Percentiles rank a stretch among this genome's conserved stretches.
phyloP scores from a whole-genome alignment of 352 stramenopile species.

The Globisporangium recalcitrans region DNA sequence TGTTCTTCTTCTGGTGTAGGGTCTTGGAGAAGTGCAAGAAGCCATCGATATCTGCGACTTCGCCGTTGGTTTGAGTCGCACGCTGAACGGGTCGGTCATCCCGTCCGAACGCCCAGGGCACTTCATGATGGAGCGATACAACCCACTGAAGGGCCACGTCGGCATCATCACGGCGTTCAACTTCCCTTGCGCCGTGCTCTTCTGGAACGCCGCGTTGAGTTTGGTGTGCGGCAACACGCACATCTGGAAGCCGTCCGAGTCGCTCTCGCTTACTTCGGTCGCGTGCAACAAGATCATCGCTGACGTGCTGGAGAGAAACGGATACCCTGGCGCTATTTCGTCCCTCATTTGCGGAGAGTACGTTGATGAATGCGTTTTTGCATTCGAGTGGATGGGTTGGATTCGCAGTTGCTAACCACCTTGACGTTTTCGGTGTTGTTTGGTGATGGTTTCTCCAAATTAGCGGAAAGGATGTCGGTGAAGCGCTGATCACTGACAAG shows the following conservation, averaged over 20 bases:
- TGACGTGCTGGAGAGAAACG: slow-evolving; percentile 85
- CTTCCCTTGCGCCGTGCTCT: slow-evolving; percentile 88
- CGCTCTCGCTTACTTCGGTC: slow-evolving; percentile 85
- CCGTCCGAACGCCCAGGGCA: slow-evolving; percentile 88
- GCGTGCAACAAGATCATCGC: slow-evolving; percentile 89
- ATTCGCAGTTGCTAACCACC: neutral
- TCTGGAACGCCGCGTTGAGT: slow-evolving; percentile 90
- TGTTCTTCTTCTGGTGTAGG: slow-evolving; percentile 26
- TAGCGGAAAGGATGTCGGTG: slow-evolving; percentile 75
- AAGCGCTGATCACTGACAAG: slow-evolving; percentile 82
- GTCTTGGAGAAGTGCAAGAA: slow-evolving; percentile 91
- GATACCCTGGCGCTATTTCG: slow-evolving; percentile 76
- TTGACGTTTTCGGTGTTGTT: neutral
- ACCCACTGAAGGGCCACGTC: slow-evolving; percentile 90
- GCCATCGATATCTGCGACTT: slow-evolving; percentile 94
- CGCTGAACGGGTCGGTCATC: slow-evolving; percentile 86
- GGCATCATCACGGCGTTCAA: slow-evolving; percentile 94
- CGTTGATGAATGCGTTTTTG: neutral
- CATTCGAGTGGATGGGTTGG: neutral
- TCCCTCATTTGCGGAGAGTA: slow-evolving; percentile 77
- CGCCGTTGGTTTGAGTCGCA: slow-evolving; percentile 87
- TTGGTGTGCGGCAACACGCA: slow-evolving; percentile 90
- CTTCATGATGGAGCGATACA: slow-evolving; percentile 93
- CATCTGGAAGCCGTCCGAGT: slow-evolving; percentile 90
- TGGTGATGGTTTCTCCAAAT: neutral